phyloP scores from a whole-genome alignment of 2,329 filamentous ascomycete genomes.

The Trichoderma atroviride region DNA sequence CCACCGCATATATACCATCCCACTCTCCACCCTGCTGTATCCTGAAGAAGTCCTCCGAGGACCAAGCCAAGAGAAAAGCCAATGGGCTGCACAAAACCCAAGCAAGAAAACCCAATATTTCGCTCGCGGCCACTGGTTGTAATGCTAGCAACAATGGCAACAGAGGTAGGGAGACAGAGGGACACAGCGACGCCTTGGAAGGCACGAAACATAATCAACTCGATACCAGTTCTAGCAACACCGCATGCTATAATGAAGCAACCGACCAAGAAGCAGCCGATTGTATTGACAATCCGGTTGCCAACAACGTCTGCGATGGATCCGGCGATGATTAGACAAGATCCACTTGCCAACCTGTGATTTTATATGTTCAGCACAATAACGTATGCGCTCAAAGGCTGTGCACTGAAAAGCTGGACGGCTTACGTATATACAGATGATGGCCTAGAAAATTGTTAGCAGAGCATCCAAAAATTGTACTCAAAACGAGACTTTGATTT shows the following conservation, averaged over 20 bases:
- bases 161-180: slow-evolving; percentile 44
- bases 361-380: neutral
- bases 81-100: slow-evolving; percentile 50
- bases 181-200: slow-evolving; percentile 42
- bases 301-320: slow-evolving; percentile 44
- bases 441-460: neutral
- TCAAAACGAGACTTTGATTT: neutral
- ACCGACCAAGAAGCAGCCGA: slow-evolving; percentile 39
- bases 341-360: neutral
- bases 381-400: neutral
- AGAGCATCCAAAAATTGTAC: neutral
- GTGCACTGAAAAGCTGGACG: neutral
- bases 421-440: neutral
- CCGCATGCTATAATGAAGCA: slow-evolving; percentile 42
- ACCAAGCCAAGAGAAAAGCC: slow-evolving; percentile 55
- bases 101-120: slow-evolving; percentile 48
- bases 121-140: slow-evolving; percentile 42
- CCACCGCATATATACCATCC: slow-evolving; percentile 47
- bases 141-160: slow-evolving; percentile 43
- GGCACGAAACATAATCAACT: slow-evolving; percentile 44
- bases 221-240: slow-evolving; percentile 39
- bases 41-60: slow-evolving; percentile 52
- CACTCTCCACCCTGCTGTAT: slow-evolving; percentile 49
- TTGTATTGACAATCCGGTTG: slow-evolving; percentile 39
- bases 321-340: slow-evolving; percentile 39